A percentile compares a stretch with the other conserved stretches of the same genome.
phyloP scores from a whole-genome alignment of 305 asterid species.

The Caryopteris hybrid region DNA sequence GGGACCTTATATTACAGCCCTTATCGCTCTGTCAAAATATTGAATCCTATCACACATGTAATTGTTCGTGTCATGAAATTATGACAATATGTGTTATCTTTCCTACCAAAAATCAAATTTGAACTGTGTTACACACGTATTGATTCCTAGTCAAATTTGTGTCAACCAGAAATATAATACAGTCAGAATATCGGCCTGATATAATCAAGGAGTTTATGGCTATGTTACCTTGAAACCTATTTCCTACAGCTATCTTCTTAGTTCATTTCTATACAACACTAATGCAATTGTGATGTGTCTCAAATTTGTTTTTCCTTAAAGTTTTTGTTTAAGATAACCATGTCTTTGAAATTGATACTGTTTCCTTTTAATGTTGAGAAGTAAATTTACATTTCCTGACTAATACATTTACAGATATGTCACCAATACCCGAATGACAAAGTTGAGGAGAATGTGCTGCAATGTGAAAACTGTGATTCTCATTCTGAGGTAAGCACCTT shows the following conservation, averaged over 20 bases:
- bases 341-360: neutral
- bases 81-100: neutral
- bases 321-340: neutral
- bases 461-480: constrained; percentile 15
- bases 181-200: neutral
- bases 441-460: constrained; percentile 5
- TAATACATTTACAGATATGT: constrained; percentile 22
- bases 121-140: neutral
- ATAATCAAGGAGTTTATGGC: neutral
- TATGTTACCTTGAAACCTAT: no score
- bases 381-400: neutral
- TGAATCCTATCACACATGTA: neutral
- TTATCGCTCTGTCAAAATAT: neutral
- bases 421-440: constrained; percentile 15
- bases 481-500: constrained; percentile 18
- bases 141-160: neutral
- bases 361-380: neutral
- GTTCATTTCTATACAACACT: no score
- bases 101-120: neutral
- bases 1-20: neutral
- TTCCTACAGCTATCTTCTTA: no score
- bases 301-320: neutral
- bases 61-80: neutral
- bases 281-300: no score
- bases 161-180: neutral